Base-by-base conservation (phyloP, 192 early-diverging fungal species). In the Backusella tarrabulga region DNA sequence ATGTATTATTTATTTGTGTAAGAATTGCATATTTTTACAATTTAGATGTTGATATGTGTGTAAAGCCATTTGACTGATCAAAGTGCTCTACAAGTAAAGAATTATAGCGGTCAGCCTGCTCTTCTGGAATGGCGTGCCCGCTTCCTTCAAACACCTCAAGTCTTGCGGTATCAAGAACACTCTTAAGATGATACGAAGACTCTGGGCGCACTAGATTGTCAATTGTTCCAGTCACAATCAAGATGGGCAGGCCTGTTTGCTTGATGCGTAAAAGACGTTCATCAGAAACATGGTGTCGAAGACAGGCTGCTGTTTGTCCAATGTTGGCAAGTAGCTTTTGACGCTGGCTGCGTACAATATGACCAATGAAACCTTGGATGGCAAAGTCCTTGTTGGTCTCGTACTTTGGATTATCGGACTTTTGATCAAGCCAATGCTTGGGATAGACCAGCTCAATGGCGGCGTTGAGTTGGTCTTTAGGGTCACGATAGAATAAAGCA, bases 361-460 rank as follows among this genome's bases (percentile, higher is more conserved):
- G 75, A 6, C 41, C 9, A 26, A 72, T 34, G 19, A 70, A 56
- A 34, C 41, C 54, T 17, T 50, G 19, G 5, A 38, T 56, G 9
- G 35, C 32, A 56, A 75, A 34, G 19, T 83, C 78, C 14, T 76
- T 72, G 32, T 83, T 83, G 29, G 82, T 79, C 23, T 73, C 34
- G 6, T 74, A 34, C 6, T 54, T 68, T 11, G 71, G 71, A 44
- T 56, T 15, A 8, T 72, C 76, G 14, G 84, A 79, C 5, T 82
- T 71, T 17, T 69, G n/a, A 23, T 72, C 74, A 6, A 88, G 71
- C 87, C 87, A 88, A 23, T 74, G 67, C 8, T 63, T n/a, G 1
- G 81, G 81, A 67, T 87, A 87, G 7, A 88, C 70, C 6, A 88
- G 68, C 29, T 75, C 60, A 29, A 83, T 68, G 29, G 81, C 79